Conservation (phyloP, 2,329 filamentous ascomycete species). For the Fusarium oxysporum region DNA sequence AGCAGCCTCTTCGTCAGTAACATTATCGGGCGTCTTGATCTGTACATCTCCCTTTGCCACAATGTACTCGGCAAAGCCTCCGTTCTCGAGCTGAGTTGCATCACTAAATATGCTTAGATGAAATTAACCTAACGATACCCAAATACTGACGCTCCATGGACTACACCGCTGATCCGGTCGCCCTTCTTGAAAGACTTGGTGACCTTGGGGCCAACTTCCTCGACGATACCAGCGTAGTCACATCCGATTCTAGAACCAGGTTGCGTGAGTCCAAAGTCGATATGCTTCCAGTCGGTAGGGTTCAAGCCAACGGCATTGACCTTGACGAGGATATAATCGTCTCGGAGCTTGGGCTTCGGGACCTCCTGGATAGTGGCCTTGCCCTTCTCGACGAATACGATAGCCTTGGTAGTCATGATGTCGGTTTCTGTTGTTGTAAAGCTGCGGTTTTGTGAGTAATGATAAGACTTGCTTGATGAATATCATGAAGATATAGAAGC, state of each 20-base stretch:
- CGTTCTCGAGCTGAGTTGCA: constrained; percentile 42
- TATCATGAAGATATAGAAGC: not conserved
- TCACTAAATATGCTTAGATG: not conserved
- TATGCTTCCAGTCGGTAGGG: constrained; percentile 50
- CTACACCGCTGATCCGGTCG: constrained; percentile 54
- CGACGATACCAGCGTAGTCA: constrained; percentile 61
- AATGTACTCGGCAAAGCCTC: constrained; percentile 56
- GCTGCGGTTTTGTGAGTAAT: rapidly evolving
- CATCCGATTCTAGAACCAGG: constrained; percentile 50
- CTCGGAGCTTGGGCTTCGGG: constrained; percentile 12
- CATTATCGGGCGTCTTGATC: constrained; percentile 56
- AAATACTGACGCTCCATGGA: constrained; percentile 18
- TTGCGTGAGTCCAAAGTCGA: constrained; percentile 30
- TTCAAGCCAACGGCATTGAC: constrained; percentile 50
- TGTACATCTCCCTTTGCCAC: constrained; percentile 54
- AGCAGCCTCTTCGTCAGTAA: constrained; percentile 58
- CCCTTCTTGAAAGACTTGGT: constrained; percentile 55
- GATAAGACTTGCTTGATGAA: not conserved
- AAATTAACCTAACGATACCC: not conserved
- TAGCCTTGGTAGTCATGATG: constrained; percentile 16
- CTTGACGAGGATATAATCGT: constrained; percentile 48
- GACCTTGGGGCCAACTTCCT: constrained; percentile 57
- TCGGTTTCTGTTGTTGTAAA: not conserved
- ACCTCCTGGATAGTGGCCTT: constrained; percentile 11
- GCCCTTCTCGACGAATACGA: constrained; percentile 10